phyloP scores from a whole-genome alignment of 768 basidiomycete species.

The Coprinellus aureogranulatus region DNA sequence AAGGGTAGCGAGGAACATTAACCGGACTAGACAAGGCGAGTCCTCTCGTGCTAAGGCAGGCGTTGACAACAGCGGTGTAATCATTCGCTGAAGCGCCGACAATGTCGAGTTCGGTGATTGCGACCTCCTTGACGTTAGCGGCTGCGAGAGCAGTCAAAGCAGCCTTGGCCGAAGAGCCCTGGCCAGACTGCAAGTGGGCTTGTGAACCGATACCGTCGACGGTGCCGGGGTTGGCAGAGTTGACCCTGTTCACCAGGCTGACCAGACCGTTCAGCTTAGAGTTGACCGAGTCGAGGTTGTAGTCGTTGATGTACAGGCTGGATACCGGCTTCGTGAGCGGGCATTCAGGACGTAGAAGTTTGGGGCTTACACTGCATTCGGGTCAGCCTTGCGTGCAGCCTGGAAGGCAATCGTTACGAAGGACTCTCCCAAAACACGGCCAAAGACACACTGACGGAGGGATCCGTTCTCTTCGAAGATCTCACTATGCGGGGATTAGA shows the following conservation, averaged over 20 bases:
- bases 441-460: conserved; percentile 39
- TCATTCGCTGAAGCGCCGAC: conserved; percentile 36
- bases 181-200: conserved; percentile 42
- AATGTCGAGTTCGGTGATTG: conserved; percentile 51
- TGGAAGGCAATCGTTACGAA: conserved; percentile 47
- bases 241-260: conserved; percentile 40
- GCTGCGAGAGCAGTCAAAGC: conserved; percentile 44
- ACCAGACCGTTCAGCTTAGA: conserved; percentile 42
- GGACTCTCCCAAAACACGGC: conserved; percentile 39
- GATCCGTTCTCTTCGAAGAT: conserved; percentile 46
- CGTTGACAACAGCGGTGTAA: conserved; percentile 43
- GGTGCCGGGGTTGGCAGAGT: conserved; percentile 31
- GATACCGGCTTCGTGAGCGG: background rate
- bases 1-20: no score
- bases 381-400: conserved; percentile 43
- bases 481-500: no score
- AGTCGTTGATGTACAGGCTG: conserved; percentile 45
- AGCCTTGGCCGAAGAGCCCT: conserved; percentile 39
- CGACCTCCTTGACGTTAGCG: conserved; percentile 42
- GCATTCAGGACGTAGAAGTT: conserved; percentile 12
- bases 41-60: conserved; percentile 47
- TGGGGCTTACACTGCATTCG: conserved; percentile 33
- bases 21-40: no score
- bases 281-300: conserved; percentile 49
- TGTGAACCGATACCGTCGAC: conserved; percentile 55